Conservation (phyloP, 768 basidiomycete genomes). For the Tremella fuciformis region DNA sequence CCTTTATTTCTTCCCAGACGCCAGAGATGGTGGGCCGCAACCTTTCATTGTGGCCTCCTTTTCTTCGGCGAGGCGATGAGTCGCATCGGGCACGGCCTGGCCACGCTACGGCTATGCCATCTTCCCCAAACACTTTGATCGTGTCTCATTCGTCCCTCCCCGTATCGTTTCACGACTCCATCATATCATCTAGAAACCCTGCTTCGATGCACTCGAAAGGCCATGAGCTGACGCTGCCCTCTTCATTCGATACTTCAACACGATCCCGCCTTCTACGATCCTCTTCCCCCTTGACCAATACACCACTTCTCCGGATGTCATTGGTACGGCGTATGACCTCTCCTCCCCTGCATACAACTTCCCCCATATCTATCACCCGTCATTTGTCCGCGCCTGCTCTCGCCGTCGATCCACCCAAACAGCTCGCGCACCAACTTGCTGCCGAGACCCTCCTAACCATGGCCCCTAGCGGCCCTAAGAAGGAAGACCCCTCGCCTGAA, state of each 20-base stretch:
- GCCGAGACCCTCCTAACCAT: slow-evolving; percentile 50
- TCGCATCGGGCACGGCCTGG: no score
- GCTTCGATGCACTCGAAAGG: slow-evolving; percentile 10
- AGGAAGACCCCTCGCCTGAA: slow-evolving; percentile 14
- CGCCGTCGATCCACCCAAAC: slow-evolving; percentile 15
- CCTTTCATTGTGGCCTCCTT: no score
- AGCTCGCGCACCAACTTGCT: slow-evolving; percentile 50
- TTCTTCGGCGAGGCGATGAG: no score
- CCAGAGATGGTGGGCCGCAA: no score
- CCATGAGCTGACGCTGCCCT: slow-evolving; percentile 13
- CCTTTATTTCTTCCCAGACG: no score
- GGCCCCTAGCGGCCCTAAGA: slow-evolving; percentile 31
- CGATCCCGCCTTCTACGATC: slow-evolving; percentile 12
- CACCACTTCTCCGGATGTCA: background rate
- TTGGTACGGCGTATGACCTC: background rate
- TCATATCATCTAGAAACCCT: background rate
- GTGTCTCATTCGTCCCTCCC: no score
- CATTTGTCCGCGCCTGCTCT: slow-evolving; percentile 19
- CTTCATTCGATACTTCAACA: slow-evolving; percentile 17
- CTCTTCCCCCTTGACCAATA: background rate
- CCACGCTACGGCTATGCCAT: no score
- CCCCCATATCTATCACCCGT: slow-evolving; percentile 5
- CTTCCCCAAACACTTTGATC: no score
- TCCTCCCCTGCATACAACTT: background rate
- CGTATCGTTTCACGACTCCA: no score